Base-by-base conservation (phyloP, 1,284 basidiomycete species). In the Acaromyces ingoldii region DNA sequence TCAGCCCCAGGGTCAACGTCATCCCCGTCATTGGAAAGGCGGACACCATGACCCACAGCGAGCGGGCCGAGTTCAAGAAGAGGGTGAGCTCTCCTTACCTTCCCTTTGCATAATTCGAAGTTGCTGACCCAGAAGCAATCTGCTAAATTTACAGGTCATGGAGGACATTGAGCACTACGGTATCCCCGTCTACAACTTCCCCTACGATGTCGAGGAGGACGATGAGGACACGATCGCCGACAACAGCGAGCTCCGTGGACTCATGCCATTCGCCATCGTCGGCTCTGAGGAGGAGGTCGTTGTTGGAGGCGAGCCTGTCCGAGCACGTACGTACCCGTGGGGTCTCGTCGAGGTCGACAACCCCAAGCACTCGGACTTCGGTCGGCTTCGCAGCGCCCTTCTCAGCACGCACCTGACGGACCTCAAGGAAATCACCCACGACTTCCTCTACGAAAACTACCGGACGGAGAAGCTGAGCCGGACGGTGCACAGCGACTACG, bases 131-230 rank as follows among this genome's bases (percentile, higher is more conserved):
- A 11, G 33, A 34, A 34, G 33, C 33, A 11, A 34, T 13, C 17
- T 40, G 7, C 9, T 40, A 7, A 22, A 13, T 40, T 1, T 41
- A 22, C 65, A 92, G 89, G 86, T 98, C 74, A 97, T 97, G 91
- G 92, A 98, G 79, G 93, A 99, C 76, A 97, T 99, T 65, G 93
- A 97, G 75, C 84, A 97, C 80, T 97, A 98, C 76, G 86, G 88
- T 63, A 98, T 99, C 67, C 93, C 95, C 5, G 88, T 98, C 40
- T 99, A 98, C 82, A 98, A 98, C 81, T 98, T 98, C 83, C 95
- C 95, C 0, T 98, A 95, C 77, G 95, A 98, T 68, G 86, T 91
- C 21, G 95, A 98, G 77, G 95, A 98, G 79, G 78, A 99, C 72
- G 95, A 99, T 75, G 92, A 97, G 75, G 95, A 98, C 72, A 97